phyloP scores from a whole-genome alignment of 306 rosid genomes.

The Cucumis melo region DNA sequence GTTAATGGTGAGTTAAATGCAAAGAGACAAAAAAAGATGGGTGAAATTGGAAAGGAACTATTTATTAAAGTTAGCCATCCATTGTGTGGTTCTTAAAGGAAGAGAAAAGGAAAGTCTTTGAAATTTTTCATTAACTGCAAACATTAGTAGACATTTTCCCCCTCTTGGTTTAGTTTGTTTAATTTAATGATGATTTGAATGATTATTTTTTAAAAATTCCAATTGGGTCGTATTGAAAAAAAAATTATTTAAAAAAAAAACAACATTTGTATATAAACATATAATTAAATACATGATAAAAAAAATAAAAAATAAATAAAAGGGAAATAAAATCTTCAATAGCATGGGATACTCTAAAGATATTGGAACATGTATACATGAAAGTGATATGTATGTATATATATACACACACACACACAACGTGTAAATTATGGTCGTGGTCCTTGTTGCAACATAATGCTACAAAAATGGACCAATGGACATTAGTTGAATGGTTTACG shows the following conservation, averaged over 20 bases:
- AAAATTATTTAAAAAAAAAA: too few species aligned
- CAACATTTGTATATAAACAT: too few species aligned
- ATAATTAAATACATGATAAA: too few species aligned
- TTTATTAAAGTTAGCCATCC: not conserved
- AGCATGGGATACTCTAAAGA: not conserved
- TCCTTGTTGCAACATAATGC: not conserved
- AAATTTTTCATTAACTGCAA: not conserved
- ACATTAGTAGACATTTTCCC: not conserved
- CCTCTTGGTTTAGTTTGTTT: not conserved
- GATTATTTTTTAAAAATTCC: not conserved
- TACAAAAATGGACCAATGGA: not conserved
- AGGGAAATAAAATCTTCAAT: too few species aligned
- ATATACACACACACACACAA: too few species aligned
- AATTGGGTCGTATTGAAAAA: not conserved
- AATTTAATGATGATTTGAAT: not conserved
- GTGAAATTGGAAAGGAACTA: not conserved
- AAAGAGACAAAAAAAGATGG: not conserved
- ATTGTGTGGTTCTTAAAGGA: not conserved
- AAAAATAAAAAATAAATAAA: too few species aligned
- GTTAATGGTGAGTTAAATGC: not conserved
- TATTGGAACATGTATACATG: not conserved
- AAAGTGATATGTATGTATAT: too few species aligned
- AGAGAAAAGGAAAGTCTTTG: not conserved
- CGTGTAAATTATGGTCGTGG: not conserved
- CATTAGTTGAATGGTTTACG: not conserved